Evolutionary conservation across 75 land plant species (phyloP).

Genomic region (Pinus albicaulis): DNA sequence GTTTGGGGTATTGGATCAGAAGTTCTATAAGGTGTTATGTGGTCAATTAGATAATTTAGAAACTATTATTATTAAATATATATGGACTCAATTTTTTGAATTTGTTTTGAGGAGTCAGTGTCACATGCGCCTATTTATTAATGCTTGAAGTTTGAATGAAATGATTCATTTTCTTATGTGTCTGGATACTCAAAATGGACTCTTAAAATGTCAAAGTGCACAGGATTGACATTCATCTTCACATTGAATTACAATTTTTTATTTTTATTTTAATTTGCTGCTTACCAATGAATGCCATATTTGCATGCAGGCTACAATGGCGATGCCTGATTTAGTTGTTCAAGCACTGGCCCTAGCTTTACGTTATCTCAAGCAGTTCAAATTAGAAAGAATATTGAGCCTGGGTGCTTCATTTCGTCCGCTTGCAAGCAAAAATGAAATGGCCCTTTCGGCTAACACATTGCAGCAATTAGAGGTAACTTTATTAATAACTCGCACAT

Average conservation of each 20-base stretch:
- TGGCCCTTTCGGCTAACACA: conserved; percentile 85
- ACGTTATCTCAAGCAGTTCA: conserved; percentile 83
- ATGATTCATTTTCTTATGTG: background rate
- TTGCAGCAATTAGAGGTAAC: conserved; percentile 92
- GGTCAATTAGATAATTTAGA: conserved; percentile 3
- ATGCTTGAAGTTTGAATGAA: conserved; percentile 2
- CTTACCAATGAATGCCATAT: conserved; percentile 1
- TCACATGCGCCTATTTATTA: background rate
- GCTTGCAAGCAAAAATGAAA: conserved; percentile 65
- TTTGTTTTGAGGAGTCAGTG: background rate
- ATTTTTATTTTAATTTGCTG: background rate
- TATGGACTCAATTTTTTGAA: background rate
- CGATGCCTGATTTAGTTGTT: conserved; percentile 81
- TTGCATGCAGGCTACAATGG: conserved; percentile 62
- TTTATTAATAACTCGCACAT: background rate
- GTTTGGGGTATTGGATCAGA: background rate
- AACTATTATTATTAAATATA: background rate
- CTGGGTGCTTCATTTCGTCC: conserved; percentile 82
- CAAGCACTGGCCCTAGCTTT: conserved; percentile 85
- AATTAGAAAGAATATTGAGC: conserved; percentile 70
- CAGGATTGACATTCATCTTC: background rate
- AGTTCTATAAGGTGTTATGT: background rate
- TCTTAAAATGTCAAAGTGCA: background rate
- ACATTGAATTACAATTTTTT: background rate
- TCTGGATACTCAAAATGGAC: conserved; percentile 3